A percentile compares a stretch with the other conserved stretches of the same genome.
Evolutionary conservation across 148 eudicot species (phyloP).

Genomic region (Euryodendron excelsum): DNA sequence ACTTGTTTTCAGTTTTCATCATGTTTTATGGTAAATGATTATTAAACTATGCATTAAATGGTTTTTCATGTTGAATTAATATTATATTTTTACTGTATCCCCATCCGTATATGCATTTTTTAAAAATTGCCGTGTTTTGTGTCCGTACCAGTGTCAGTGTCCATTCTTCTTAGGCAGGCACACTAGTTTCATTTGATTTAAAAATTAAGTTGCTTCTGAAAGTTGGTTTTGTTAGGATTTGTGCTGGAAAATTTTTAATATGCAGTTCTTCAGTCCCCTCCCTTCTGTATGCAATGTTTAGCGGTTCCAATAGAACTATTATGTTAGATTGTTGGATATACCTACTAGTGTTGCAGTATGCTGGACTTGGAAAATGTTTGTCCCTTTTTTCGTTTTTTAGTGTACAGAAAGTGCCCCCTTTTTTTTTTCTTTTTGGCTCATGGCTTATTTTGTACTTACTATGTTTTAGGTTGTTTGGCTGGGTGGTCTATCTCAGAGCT

Average conservation of each 20-base stretch:
- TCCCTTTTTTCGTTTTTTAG: background rate
- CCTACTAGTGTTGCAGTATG: background rate
- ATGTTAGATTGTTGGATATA: background rate
- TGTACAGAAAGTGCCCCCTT: background rate
- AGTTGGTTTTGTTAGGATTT: background rate
- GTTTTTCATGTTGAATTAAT: no score
- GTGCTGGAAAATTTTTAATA: background rate
- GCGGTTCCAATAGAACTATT: background rate
- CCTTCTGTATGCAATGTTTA: background rate
- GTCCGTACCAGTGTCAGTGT: no score
- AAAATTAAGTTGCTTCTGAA: background rate
- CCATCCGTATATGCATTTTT: no score
- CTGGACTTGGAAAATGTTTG: background rate
- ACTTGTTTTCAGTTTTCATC: no score
- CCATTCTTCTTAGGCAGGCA: background rate
- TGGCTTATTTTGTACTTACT: background rate
- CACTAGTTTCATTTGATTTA: background rate
- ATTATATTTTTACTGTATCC: no score
- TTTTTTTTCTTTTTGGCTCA: background rate
- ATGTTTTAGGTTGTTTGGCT: slow-evolving; percentile 15
- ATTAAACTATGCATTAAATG: no score
- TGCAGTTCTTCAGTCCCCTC: background rate
- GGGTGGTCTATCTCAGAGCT: background rate
- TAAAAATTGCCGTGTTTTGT: no score
- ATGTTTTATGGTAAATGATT: no score